These are phyloP conservation scores for Larix kaempferi DNA, from an alignment of 75 land plant species.

Conservation along the genomic window DNA sequence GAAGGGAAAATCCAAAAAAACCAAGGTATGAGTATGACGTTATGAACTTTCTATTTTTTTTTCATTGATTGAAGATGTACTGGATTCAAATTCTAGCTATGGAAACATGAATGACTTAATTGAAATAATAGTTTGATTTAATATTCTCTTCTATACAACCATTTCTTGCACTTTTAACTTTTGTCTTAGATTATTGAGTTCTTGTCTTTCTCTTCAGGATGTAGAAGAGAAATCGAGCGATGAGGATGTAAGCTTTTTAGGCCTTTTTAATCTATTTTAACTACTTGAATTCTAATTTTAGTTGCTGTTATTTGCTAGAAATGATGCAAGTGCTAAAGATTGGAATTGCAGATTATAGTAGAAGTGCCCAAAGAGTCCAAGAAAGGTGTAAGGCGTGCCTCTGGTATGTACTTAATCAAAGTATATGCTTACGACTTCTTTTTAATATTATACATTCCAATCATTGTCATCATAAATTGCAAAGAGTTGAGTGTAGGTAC, in stretches of 20 bases:
- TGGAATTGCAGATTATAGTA: background rate
- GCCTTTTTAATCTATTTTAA: background rate
- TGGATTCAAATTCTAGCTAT: too few species aligned
- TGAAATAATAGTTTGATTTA: background rate
- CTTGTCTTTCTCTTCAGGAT: background rate
- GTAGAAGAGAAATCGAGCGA: background rate
- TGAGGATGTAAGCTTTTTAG: background rate
- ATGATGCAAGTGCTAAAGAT: background rate
- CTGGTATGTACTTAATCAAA: constrained; percentile 1
- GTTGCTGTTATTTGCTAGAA: background rate
- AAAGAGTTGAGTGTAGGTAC: too few species aligned
- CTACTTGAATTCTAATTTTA: background rate
- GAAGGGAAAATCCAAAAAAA: constrained; percentile 1
- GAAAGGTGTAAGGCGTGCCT: background rate
- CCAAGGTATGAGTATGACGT: background rate
- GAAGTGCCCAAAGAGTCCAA: background rate
- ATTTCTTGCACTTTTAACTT: background rate
- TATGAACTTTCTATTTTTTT: background rate
- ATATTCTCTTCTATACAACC: background rate
- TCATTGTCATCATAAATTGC: background rate
- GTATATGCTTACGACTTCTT: background rate
- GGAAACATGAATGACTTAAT: too few species aligned
- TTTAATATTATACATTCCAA: background rate
- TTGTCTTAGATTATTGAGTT: background rate
- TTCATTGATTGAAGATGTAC: background rate